Evolutionary conservation across 352 stramenopile genomes (phyloP), one percentile per base, ranked within the genome.

Genomic region (Poterioochromonas sp.): DNA sequence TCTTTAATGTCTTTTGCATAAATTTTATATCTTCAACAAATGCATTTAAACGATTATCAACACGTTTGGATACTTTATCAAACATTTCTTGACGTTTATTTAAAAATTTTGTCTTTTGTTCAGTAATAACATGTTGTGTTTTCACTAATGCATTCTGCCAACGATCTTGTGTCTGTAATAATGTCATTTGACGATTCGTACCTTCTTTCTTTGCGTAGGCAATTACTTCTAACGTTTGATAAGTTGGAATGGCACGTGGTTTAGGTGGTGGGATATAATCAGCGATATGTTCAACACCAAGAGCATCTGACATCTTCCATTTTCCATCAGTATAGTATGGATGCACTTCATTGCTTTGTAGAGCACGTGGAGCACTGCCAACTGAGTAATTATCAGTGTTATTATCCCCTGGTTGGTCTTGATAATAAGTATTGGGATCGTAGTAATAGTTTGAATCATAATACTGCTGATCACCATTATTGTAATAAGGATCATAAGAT

Each of bases 1-100:
- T 71, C 62, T 71, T 71, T 5, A 71, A 5, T 22, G 34, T 32
- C 62, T 43, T 40, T 47, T 71, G 62, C 62, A 71, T 71, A 5
- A 44, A 8, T 29, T 71, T 71, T n/a, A 71, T 71, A 47, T 71
- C 62, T 35, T 71, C 34, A 22, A 71, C 62, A 47, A 44, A 71
- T 5, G 29, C 32, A 22, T 43, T 29, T 29, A 71, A n/a, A 35
- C 34, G 11, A 26, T 8, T 29, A 32, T 71, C 62, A 5, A 71
- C 62, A 5, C 34, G 34, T 29, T 44, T 15, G 18, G 8, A 43
- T 29, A 47, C n/a, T 29, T 71, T 71, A 3, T 41, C 62, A 29
- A 71, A 71, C n/a, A 71, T 71, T 22, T 71, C 62, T 12, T 22
- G 1, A 35, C 62, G 62, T 29, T 71, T 71, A 3, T 41, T 71